Base-by-base conservation (phyloP, 257 asterid genomes). In the Vinca minor region DNA sequence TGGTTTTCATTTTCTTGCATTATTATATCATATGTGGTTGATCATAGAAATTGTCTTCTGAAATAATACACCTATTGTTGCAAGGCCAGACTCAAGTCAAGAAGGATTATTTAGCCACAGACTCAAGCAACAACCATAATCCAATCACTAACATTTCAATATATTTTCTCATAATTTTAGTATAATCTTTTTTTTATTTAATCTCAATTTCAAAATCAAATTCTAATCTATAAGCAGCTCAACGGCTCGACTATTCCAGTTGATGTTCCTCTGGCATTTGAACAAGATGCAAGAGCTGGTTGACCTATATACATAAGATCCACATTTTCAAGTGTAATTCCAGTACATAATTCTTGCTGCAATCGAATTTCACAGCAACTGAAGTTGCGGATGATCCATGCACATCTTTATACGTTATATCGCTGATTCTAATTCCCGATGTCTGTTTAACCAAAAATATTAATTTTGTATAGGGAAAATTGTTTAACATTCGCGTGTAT, bases 311-410 rank as follows among this genome's bases (percentile, higher is more conserved):
- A 62, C 0, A 54, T 28, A 0, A 62, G 36, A 25, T 62, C 8
- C 39, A 62, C 66, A 15, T 62, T 36, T 13, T 62, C 25, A 4
- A 62, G 41, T 15, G 35, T 62, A 39, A 62, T 62, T 0, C 52
- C 17, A 25, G 25, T 25, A 25, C 66, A 62, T 26, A 42, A 17
- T 62, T 13, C 5, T 62, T 42, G 50, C 66, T 62, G 35, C 66
- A 62, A 2, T 25, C 23, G 2, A 62, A 31, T 62, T 41, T 62
- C 54, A 62, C 66, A 25, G 53, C 66, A 1, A 62, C 66, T 41
- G 52, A 4, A 0, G 83, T 69, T 4, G 83, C 79, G 0, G 87
- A 79, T 25, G 85, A 72, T 49, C 87, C 87, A 4, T 68, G 83
- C 61, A 82, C 47, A 63, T 82, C 85, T 68, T 73, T 25, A 36